Evolutionary conservation across 176 grass and related monocot species (phyloP), one percentile per base, ranked within the genome.

Genomic region (Eragrostis curvula): DNA sequence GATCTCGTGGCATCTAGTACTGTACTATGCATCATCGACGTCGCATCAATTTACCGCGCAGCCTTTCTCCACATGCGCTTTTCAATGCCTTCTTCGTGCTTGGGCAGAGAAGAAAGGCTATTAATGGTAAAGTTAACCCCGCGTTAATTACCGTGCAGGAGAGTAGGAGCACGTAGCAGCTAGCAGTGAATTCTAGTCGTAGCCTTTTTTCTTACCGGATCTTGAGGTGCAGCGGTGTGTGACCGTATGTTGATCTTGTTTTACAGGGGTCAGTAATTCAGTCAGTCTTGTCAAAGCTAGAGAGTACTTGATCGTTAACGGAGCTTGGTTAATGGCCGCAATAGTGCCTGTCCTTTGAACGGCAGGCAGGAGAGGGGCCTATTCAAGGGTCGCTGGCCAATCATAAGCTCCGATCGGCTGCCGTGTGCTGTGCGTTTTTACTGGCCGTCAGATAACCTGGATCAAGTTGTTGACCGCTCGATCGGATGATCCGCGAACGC

Each of bases 111-210:
- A 47, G 71, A 27, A 79, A 9, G 49, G 9, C 29, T 69, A 75
- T 49, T 76, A 24, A 79, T 64, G 28, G 83, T 63, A 40, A 70
- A 85, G 40, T 41, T 25, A 52, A 66, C 53, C 4, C 20, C 16
- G 2, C 23, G 12, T 62, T 49, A 63, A 79, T 72, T 65, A 65
- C 58, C 3, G 60, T 28, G 29, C 81, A 74, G 58, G 32, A 41
- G 73, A 60, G 75, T 68, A 49, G 75, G 23, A 79, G n/a, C n/a
- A n/a, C n/a, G n/a, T n/a, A n/a, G n/a, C n/a, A n/a, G 21, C 24
- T 12, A 5, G 75, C 75, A 20, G 24, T 61, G 25, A 79, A n/a
- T 66, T 78, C 10, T 12, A 17, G 2, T 11, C 3, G 1, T 20
- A 77, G 39, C 2, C 23, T 17, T 4, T 49, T 47, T 73, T 66